Percentiles rank a stretch among this genome's conserved stretches.
Conservation (phyloP, 345 rosid species). For the Pistacia atlantica region DNA sequence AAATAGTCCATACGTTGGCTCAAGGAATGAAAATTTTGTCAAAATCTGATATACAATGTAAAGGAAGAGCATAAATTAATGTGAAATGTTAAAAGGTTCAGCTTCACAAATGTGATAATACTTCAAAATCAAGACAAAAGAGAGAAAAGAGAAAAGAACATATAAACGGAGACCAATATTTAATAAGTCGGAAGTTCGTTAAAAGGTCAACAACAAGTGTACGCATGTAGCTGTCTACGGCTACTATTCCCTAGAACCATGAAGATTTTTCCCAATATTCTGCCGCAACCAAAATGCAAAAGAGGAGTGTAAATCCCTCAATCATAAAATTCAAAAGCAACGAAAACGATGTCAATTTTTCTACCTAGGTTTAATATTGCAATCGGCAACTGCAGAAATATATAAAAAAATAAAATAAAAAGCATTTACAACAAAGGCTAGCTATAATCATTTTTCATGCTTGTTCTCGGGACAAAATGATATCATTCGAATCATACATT, state of each 20-base stretch:
- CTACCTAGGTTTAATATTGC: not conserved
- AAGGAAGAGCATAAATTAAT: not conserved
- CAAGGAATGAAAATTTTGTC: not conserved
- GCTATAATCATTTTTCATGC: not conserved
- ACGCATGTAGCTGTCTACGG: not conserved
- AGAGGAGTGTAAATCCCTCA: not conserved
- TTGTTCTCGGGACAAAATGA: conserved; percentile 1
- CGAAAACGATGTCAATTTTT: not conserved
- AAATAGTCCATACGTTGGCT: not conserved
- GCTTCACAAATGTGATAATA: not conserved
- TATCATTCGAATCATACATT: not conserved
- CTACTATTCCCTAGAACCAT: not conserved
- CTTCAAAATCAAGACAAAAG: not conserved
- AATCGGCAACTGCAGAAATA: conserved; percentile 9
- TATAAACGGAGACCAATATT: not conserved
- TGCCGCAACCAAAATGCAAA: not conserved
- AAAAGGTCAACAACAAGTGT: conserved; percentile 2
- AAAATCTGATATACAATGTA: not conserved
- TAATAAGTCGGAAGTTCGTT: not conserved
- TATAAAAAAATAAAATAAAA: not conserved
- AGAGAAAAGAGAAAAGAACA: not conserved
- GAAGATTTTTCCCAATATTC: not conserved
- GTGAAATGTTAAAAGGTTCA: not conserved
- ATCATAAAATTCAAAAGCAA: not conserved
- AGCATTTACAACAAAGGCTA: not conserved